Base-by-base conservation (phyloP, 2,329 filamentous ascomycete species). In the Cercospora sp. region DNA sequence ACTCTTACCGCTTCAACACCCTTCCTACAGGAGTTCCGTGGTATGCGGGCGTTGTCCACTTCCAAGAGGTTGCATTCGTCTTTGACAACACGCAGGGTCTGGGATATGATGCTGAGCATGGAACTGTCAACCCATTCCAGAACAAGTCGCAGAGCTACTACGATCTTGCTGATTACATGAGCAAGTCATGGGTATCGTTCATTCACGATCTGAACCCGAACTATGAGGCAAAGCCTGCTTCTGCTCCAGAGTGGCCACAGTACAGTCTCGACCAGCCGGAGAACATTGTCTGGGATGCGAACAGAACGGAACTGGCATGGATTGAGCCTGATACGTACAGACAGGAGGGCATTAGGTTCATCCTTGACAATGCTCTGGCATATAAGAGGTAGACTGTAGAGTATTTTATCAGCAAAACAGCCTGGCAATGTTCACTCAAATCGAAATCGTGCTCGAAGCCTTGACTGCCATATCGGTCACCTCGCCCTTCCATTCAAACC, bases 1-100 rank as follows among this genome's bases (percentile, higher is more conserved):
- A 88, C 79, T 86, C 84, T 73, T 90, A 89, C 78, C 84, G 86
- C 58, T 90, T 90, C 81, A 87, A 90, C 73, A 86, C 86, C 8
- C 77, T 84, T 16, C 78, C 83, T 0, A 80, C 82, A 3, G 84
- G 85, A 9, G 71, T 83, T 1, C 76, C 80, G 0, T 77, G 79
- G 10, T 76, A 79, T 1, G 74, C 78, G 0, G 84, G 84, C 0
- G 84, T 82, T 0, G 82, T 83, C 0, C 87, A 89, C 75, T 89
- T 88, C 75, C 81, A 83, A 69, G 82, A 85, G 73, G 69, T 76
- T 3, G 73, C 74, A 2, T 76, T 75, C 66, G 82, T 84, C 5
- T 84, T 84, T 73, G 74, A 82, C 72, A 84, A 84, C 72, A 75
- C 79, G 5, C 23, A 77, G 1, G 82, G 82, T 18, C 71, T 80